These are phyloP conservation scores for Tricholoma saponaceum DNA, from an alignment of 768 basidiomycete species.

Conservation along the genomic window DNA sequence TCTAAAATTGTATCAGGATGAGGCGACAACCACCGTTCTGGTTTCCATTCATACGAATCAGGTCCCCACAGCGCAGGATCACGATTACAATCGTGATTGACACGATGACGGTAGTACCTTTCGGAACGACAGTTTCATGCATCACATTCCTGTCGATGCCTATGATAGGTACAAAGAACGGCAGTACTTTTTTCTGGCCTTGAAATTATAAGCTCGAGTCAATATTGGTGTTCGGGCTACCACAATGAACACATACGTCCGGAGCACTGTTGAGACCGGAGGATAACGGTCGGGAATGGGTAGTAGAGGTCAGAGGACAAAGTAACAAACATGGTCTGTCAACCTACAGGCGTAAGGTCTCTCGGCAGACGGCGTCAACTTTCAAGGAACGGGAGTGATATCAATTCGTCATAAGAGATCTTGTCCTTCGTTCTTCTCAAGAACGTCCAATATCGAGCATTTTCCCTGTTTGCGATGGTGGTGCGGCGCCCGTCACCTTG, in stretches of 20 bases:
- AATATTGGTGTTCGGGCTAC: background rate
- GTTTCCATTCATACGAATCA: conserved; percentile 36
- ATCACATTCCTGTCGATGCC: conserved; percentile 20
- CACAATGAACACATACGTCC: conserved; percentile 17
- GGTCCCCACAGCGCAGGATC: conserved; percentile 36
- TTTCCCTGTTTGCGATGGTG: conserved; percentile 20
- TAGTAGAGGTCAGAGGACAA: background rate
- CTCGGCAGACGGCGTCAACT: conserved; percentile 30
- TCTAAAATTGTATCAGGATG: conserved; percentile 21
- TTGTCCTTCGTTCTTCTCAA: conserved; percentile 1
- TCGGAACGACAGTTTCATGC: conserved; percentile 25
- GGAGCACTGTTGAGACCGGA: conserved; percentile 11
- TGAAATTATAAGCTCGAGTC: background rate
- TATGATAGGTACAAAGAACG: conserved; percentile 24
- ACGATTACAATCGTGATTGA: conserved; percentile 32
- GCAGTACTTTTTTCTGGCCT: conserved; percentile 26
- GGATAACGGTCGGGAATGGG: conserved; percentile 14
- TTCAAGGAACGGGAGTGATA: conserved; percentile 28
- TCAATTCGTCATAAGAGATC: conserved; percentile 24
- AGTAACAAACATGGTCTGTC: background rate
- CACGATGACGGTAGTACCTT: conserved; percentile 27
- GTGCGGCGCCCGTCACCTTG: conserved; percentile 15
- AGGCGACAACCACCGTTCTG: conserved; percentile 34
- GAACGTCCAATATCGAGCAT: conserved; percentile 14
- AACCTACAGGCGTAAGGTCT: conserved; percentile 29